Conservation (phyloP, 2,329 filamentous ascomycete species). For the Alternaria sp. region DNA sequence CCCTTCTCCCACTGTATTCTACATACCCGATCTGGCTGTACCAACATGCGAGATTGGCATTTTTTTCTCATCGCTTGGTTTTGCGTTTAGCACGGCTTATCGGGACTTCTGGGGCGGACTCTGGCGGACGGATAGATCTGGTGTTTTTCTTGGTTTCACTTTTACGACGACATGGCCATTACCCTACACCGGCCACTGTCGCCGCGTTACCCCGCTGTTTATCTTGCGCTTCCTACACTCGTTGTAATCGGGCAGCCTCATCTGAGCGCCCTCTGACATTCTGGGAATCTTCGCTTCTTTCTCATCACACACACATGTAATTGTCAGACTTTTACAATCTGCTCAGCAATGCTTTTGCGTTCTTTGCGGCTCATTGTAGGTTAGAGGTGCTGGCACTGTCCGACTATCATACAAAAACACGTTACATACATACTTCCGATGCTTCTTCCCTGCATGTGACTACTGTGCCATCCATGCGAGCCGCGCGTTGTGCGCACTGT, state of each 20-base stretch:
- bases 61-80: conserved; percentile 26
- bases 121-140: conserved; percentile 32
- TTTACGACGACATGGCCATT: conserved; percentile 43
- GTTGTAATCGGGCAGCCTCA: conserved; percentile 45
- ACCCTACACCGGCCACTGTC: conserved; percentile 36
- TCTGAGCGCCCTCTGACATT: conserved; percentile 27
- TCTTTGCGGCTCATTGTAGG: conserved; percentile 26
- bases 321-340: conserved; percentile 25
- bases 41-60: conserved; percentile 25
- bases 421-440: conserved; percentile 8
- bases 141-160: conserved; percentile 31
- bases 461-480: background rate
- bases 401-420: conserved; percentile 28
- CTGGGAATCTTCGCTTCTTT: conserved; percentile 44
- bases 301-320: conserved; percentile 25
- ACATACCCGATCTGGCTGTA: conserved; percentile 28
- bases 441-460: conserved; percentile 4
- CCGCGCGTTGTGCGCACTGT: background rate
- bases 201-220: conserved; percentile 29
- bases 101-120: conserved; percentile 22
- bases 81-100: conserved; percentile 33
- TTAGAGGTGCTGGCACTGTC: conserved; percentile 44
- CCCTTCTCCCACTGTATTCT: conserved; percentile 35
- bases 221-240: conserved; percentile 47
- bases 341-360: conserved; percentile 28